Conservation (phyloP, 176 grass and related monocot genomes). For the Puya raimondii region DNA sequence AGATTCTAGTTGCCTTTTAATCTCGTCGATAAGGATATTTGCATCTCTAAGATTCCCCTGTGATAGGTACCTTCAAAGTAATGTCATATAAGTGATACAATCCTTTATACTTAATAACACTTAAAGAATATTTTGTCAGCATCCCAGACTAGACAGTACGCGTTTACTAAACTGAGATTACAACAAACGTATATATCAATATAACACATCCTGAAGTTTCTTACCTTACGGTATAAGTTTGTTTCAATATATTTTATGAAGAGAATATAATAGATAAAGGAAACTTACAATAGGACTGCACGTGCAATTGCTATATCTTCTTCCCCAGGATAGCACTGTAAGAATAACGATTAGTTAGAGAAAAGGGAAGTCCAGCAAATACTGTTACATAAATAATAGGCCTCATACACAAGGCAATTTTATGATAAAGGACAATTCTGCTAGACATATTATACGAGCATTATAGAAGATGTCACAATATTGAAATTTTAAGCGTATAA, state of each 20-base stretch:
- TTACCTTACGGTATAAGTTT: background rate
- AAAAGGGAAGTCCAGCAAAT: background rate
- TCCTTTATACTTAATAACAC: constrained; percentile 7
- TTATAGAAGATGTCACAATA: background rate
- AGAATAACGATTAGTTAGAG: constrained; percentile 14
- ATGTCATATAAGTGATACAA: constrained; percentile 21
- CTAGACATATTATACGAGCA: background rate
- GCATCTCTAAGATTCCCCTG: constrained; percentile 91
- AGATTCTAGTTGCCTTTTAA: constrained; percentile 61
- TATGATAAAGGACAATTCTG: no score
- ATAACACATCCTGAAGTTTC: no score
- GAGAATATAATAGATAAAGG: constrained; percentile 14
- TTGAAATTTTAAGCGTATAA: no score
- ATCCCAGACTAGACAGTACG: background rate
- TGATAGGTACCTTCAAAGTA: constrained; percentile 71
- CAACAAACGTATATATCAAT: no score
- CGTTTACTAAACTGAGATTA: background rate
- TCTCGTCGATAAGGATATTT: constrained; percentile 83
- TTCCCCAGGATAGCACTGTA: constrained; percentile 95
- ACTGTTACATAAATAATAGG: background rate
- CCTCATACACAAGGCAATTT: no score
- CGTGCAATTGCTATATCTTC: constrained; percentile 94
- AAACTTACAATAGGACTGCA: constrained; percentile 74
- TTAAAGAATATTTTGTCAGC: constrained; percentile 14
- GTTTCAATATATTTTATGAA: constrained; percentile 1